These are phyloP conservation scores for Zasmidium angulare DNA, from an alignment of 2,329 filamentous ascomycete genomes.

Conservation along the genomic window DNA sequence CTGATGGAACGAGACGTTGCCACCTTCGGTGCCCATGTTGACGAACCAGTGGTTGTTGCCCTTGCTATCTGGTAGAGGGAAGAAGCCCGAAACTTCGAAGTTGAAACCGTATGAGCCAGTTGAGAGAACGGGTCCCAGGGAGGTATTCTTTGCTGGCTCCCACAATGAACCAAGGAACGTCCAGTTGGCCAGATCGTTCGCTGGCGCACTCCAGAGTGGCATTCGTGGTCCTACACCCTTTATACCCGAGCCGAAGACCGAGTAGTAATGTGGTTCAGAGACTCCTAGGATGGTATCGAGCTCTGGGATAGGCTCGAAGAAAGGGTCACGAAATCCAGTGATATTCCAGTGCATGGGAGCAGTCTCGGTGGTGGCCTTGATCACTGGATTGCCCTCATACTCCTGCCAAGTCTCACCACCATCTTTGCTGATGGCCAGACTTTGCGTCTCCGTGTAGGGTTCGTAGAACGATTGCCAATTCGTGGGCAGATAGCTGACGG, in stretches of 20 bases:
- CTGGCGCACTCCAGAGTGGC: slow-evolving; percentile 48
- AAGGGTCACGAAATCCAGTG: slow-evolving; percentile 43
- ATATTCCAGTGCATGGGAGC: slow-evolving; percentile 48
- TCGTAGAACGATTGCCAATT: slow-evolving; percentile 47
- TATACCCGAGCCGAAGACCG: slow-evolving; percentile 49
- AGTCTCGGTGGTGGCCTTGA: slow-evolving; percentile 35
- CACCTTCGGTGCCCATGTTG: slow-evolving; percentile 43
- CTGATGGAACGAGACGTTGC: slow-evolving; percentile 43
- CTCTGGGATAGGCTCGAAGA: slow-evolving; percentile 38
- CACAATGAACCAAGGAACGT: slow-evolving; percentile 49
- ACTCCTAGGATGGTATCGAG: slow-evolving; percentile 45
- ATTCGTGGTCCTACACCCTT: slow-evolving; percentile 49
- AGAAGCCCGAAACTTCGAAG: slow-evolving; percentile 51
- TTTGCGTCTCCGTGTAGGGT: slow-evolving; percentile 48
- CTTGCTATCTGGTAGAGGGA: slow-evolving; percentile 44
- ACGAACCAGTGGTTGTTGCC: slow-evolving; percentile 47
- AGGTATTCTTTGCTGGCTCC: slow-evolving; percentile 45
- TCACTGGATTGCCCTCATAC: slow-evolving; percentile 48
- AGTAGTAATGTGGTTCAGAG: slow-evolving; percentile 46
- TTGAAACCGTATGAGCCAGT: slow-evolving; percentile 49
- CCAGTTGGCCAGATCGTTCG: slow-evolving; percentile 47
- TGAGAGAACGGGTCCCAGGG: slow-evolving; percentile 42
- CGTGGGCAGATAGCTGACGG: slow-evolving; percentile 47
- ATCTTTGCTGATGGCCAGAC: slow-evolving; percentile 46
- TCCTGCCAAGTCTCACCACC: slow-evolving; percentile 50